These are phyloP conservation scores for Plectosphaerella plurivora DNA, from an alignment of 2,329 filamentous ascomycete genomes.

Conservation along the genomic window DNA sequence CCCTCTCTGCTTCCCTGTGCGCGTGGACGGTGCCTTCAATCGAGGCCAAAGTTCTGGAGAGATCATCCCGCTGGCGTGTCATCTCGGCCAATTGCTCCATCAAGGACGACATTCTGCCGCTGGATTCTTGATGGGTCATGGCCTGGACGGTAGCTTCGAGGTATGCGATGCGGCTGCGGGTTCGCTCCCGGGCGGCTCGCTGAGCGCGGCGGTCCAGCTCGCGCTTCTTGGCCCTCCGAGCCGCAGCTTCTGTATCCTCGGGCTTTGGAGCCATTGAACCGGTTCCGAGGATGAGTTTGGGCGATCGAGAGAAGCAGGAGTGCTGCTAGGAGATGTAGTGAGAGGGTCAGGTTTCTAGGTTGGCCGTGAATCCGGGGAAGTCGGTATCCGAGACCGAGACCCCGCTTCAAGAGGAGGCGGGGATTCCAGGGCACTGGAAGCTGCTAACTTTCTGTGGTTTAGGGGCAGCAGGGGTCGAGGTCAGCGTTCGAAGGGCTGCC, in stretches of 20 bases:
- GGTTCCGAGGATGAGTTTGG: no score
- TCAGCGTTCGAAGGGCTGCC: no score
- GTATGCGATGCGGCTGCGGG: constrained; percentile 22
- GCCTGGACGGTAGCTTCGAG: constrained; percentile 22
- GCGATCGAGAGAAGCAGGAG: no score
- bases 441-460: no score
- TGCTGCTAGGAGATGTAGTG: no score
- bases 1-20: constrained; percentile 3
- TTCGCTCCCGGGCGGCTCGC: constrained; percentile 22
- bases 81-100: constrained; percentile 19
- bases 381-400: no score
- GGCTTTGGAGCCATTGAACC: no score
- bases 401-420: no score
- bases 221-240: constrained; percentile 20
- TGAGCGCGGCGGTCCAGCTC: constrained; percentile 26
- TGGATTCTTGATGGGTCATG: constrained; percentile 17
- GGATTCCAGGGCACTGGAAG: no score
- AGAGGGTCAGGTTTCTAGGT: no score
- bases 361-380: no score
- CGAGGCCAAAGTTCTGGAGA: constrained; percentile 7
- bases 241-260: constrained; percentile 3
- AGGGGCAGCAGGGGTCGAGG: no score
- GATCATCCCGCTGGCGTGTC: constrained; percentile 17
- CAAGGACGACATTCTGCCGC: constrained; percentile 15
- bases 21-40: constrained; percentile 11